These are phyloP conservation scores for Golubevia sp. DNA, from an alignment of 1,284 basidiomycete genomes.

Conservation along the genomic window DNA sequence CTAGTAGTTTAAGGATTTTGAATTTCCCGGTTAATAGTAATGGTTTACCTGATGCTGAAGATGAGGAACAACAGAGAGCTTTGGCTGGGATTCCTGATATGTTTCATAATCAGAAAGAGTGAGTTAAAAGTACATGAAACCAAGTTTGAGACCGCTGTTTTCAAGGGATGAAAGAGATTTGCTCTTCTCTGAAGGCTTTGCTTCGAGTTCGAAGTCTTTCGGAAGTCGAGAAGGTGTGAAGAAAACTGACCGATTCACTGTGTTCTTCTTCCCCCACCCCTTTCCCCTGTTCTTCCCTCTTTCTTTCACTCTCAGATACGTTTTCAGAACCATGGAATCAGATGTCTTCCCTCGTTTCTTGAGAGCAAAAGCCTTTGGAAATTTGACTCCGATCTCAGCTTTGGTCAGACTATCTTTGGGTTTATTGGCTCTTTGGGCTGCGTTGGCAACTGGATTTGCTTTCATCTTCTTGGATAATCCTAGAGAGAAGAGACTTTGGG, in stretches of 20 bases:
- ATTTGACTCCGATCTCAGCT: conserved; percentile 86
- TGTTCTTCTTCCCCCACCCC: not conserved
- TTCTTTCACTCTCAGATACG: conserved; percentile 64
- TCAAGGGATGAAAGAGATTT: no score
- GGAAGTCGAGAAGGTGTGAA: not conserved
- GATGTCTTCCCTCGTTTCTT: conserved; percentile 92
- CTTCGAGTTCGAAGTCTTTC: not conserved
- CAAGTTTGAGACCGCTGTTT: no score
- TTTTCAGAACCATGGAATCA: conserved; percentile 94
- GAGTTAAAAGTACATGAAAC: not conserved
- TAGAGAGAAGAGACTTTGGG: conserved; percentile 88
- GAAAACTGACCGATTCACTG: not conserved
- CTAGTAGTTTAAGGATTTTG: conserved; percentile 61
- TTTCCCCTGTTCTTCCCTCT: not conserved
- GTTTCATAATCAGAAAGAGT: conserved; percentile 96
- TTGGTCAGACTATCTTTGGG: conserved; percentile 75
- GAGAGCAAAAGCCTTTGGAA: conserved; percentile 93
- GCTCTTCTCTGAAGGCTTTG: no score
- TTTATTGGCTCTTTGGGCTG: conserved; percentile 86
- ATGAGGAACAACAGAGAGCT: conserved; percentile 72
- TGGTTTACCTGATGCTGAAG: conserved; percentile 71
- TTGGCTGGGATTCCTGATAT: conserved; percentile 92
- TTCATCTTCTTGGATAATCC: conserved; percentile 92
- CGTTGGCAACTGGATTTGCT: conserved; percentile 83
- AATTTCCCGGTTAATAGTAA: conserved; percentile 65